phyloP scores from a whole-genome alignment of 1,284 basidiomycete species.

The Peniophora sp. region DNA sequence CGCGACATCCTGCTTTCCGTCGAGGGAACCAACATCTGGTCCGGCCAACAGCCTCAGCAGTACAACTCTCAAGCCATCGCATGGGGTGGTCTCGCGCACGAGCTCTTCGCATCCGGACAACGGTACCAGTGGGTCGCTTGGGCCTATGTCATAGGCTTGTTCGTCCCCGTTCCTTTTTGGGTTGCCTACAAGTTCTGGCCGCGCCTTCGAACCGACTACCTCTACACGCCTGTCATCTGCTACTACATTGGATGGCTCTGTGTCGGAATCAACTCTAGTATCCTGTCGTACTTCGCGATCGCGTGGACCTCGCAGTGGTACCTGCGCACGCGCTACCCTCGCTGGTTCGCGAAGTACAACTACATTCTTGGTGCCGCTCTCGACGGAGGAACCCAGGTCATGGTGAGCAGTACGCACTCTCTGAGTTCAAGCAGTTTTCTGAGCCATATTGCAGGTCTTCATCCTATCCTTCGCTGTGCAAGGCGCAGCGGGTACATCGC shows the following conservation, averaged over 20 bases:
- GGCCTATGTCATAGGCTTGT: slow-evolving; percentile 40
- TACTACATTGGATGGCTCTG: slow-evolving; percentile 33
- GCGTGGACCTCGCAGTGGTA: slow-evolving; percentile 45
- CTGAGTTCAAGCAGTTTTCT: neutral
- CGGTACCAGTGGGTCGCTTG: slow-evolving; percentile 24
- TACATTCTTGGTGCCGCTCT: slow-evolving; percentile 40
- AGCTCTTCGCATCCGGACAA: slow-evolving; percentile 19
- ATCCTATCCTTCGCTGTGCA: slow-evolving; percentile 47
- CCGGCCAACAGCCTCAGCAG: slow-evolving; percentile 33
- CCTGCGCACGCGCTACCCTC: slow-evolving; percentile 32
- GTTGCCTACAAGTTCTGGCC: slow-evolving; percentile 36
- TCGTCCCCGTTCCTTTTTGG: slow-evolving; percentile 40
- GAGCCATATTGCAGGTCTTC: slow-evolving; percentile 20
- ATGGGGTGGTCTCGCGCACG: slow-evolving; percentile 46
- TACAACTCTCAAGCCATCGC: slow-evolving; percentile 44
- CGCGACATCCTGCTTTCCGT: slow-evolving; percentile 20
- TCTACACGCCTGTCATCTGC: slow-evolving; percentile 42
- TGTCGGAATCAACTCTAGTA: slow-evolving; percentile 44
- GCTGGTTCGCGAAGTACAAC: slow-evolving; percentile 55
- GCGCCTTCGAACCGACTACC: slow-evolving; percentile 32
- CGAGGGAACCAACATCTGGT: slow-evolving; percentile 40
- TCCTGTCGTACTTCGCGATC: slow-evolving; percentile 33
- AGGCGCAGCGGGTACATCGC: slow-evolving; percentile 37
- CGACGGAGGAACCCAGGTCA: slow-evolving; percentile 46
- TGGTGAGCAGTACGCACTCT: slow-evolving; percentile 22